Base-by-base conservation (phyloP, 148 eudicot species). In the Rhododendron simsii region DNA sequence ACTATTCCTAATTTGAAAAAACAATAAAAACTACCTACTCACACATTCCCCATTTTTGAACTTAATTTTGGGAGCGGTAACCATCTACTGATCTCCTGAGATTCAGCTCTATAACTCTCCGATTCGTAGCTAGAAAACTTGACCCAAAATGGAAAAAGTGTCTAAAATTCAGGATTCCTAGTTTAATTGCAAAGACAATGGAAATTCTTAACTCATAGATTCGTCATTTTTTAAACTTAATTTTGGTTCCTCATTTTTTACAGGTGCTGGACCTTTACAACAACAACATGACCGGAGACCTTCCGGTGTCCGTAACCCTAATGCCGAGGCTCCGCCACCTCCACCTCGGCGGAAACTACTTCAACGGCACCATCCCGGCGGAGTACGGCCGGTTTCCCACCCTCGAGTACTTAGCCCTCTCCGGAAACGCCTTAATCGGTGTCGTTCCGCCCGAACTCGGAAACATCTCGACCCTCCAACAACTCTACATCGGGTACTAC, bases 401-500 rank as follows among this genome's bases (percentile, higher is more conserved):
- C 0, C 91, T 97, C 16, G 91, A 93, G 81, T 97, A 97, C 77
- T 91, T 97, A 0, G 99, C 99, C 0, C 89, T 97, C 30, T 97
- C 99, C 71, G 99, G 99, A 0, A 97, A 97, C 41, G 93, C 92
- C 82, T 92, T 97, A 20, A 83, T 55, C 28, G 99, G 98, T 7
- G 69, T 35, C 0, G 86, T 97, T 5, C 99, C 99, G 0, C 88
- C 83, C 9, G 92, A 95, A 85, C 83, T 97, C 28, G 98, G 98
- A 0, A 97, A 97, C 83, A 12, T 97, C 0, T 90, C 94, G 0
- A 85, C 63, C 0, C 88, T 97, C 1, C 88, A 87, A 75, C 93
- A 97, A 75, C 98, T 97, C 7, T 97, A 97, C 77, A 85, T 97
- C 47, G 99, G 99, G 0, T 97, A 97, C 83, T 97, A 81, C 87